Evolutionary conservation across 495 filamentous ascomycete species (phyloP).

Genomic region (Aspergillus baeticus): DNA sequence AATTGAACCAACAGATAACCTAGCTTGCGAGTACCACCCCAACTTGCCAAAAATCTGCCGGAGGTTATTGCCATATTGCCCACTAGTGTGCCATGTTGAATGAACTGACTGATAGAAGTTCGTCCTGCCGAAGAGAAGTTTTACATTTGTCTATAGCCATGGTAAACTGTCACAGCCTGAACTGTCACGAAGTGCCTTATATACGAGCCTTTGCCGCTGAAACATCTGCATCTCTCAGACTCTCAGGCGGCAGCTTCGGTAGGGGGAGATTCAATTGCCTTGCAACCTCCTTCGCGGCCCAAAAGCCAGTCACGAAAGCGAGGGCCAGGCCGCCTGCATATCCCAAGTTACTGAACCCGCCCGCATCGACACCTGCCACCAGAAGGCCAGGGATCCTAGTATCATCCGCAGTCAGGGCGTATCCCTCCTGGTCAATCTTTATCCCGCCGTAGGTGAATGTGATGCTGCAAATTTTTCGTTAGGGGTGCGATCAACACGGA

Average conservation of each 20-base stretch:
- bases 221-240: slow-evolving; percentile 11
- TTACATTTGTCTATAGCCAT: no score
- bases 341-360: slow-evolving; percentile 25
- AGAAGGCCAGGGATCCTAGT: slow-evolving; percentile 21
- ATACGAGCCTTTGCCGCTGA: no score
- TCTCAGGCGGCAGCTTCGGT: slow-evolving; percentile 21
- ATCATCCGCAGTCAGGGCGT: slow-evolving; percentile 22
- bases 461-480: slow-evolving; percentile 17
- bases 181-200: no score
- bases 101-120: no score
- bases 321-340: slow-evolving; percentile 28
- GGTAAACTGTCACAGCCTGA: no score
- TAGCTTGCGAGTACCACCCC: no score
- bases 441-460: slow-evolving; percentile 31
- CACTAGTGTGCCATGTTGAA: no score
- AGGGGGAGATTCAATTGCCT: slow-evolving; percentile 16
- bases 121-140: no score
- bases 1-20: no score
- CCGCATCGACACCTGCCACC: slow-evolving; percentile 26
- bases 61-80: no score
- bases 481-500: neutral
- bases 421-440: slow-evolving; percentile 19
- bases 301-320: slow-evolving; percentile 25
- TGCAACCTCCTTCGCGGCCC: slow-evolving; percentile 22
- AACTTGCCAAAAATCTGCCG: no score